Evolutionary conservation across 495 filamentous ascomycete species (phyloP), one percentile per base, ranked within the genome.

Genomic region (Penicillium egyptiacum): DNA sequence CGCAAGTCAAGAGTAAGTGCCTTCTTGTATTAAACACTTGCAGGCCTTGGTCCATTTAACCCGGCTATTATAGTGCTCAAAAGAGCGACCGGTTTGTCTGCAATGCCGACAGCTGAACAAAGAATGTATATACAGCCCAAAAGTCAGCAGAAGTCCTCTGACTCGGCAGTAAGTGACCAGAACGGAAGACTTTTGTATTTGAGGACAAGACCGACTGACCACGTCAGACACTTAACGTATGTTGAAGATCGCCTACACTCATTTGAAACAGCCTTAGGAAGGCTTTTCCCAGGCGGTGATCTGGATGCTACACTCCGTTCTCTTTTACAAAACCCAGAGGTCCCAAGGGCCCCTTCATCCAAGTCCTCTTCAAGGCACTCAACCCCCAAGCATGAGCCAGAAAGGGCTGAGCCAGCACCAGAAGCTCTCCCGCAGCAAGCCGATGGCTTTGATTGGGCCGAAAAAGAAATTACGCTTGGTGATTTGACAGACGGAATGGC

Each of bases 401-500:
- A 74, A 49, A 63, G 69, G n/a, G 60, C 70, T 16, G 74, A 77
- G 46, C 64, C 75, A 23, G 70, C 73, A 14, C 71, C 74, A 28
- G 77, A 79, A 59, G 74, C 75, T 46, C 62, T 79, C 22, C 78
- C 78, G 7, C 74, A 75, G 43, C 75, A 78, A 60, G 76, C 77
- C 12, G 77, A 80, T 69, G 78, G 76, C 17, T 81, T 81, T 65
- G 78, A 81, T 55, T 81, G 78, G 78, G 72, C 76, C 2, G 78
- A 81, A 50, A 76, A 75, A 41, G 70, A 75, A 50, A 72, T 77
- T 23, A 73, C 71, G 0, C 66, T 76, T 17, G 72, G 75, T 23
- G 74, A 78, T 57, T 52, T 81, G 37, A 74, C 74, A 2, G 79
- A 82, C 61, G 79, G 79, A 45, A 82, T 82, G 79, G 79, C 78